Evolutionary conservation across 1,284 basidiomycete species (phyloP), one percentile per base, ranked within the genome.

Genomic region (Melampsora americana): DNA sequence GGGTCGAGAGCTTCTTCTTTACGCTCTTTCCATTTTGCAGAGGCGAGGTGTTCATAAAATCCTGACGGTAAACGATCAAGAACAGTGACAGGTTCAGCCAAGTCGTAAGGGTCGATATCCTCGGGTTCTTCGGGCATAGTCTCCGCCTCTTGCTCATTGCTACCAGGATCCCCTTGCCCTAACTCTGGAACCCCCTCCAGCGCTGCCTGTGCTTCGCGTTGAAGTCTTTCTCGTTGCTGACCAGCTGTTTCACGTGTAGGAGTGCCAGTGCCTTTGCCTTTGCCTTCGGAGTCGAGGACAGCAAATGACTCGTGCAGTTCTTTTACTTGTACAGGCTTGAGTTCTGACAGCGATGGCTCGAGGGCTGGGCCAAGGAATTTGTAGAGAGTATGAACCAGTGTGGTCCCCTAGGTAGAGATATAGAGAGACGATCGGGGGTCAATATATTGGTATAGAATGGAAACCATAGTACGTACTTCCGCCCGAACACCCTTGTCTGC

Each of bases 261-360:
- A 81, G 90, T 92, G 50, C 93, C 84, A 1, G 86, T 86, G 2
- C 93, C 93, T 78, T 91, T 90, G 0, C 92, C 92, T 79, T 90
- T 90, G 0, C 90, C 90, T 44, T 90, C 89, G 66, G 88, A 89
- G 80, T 96, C 93, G 85, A 95, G 86, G 39, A 83, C 85, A 78
- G 92, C 92, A 81, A 97, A 99, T 0, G 89, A 87, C 81, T 96
- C 95, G 80, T 93, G 92, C 77, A 99, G 84, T 81, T 99, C 96
- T 82, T 97, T 95, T 60, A 95, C 89, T 83, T 99, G 96, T n/a
- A 99, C 94, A 0, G 96, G 93, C 83, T 99, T 99, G 78, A 99
- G 87, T 79, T 96, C 92, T n/a, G 88, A 85, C 12, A 99, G 85
- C 84, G 90, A 93, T 61, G 93, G 88, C 73, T 93, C 90, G 77